Evolutionary conservation across 306 rosid genomes (phyloP).

Genomic region (Quercus agrifolia): DNA sequence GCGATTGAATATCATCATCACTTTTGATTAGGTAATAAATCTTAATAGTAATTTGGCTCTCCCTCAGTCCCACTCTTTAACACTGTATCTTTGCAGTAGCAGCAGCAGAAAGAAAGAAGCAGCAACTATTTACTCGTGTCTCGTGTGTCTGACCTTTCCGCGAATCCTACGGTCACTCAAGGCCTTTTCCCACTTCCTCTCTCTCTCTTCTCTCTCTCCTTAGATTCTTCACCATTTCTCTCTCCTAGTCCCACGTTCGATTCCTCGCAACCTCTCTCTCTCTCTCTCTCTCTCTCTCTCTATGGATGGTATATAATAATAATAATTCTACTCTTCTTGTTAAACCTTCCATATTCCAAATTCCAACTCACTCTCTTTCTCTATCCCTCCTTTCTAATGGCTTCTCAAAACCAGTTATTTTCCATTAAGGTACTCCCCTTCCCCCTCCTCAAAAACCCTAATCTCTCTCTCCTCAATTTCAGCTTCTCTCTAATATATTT

Average conservation of each 20-base stretch:
- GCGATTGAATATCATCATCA: too few relatives aligned
- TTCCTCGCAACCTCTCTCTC: not conserved
- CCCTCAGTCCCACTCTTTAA: too few relatives aligned
- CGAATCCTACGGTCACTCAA: not conserved
- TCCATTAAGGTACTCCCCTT: conserved; percentile 48
- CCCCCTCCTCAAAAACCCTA: conserved; percentile 12
- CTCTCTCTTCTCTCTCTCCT: not conserved
- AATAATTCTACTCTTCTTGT: not conserved
- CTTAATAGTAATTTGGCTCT: too few relatives aligned
- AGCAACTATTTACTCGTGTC: too few relatives aligned
- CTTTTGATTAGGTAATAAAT: too few relatives aligned
- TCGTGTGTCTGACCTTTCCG: not conserved
- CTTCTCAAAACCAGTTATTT: conserved; percentile 39
- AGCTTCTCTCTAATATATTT: not conserved
- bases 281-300: not conserved
- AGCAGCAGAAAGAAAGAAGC: too few relatives aligned
- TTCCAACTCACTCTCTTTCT: not conserved
- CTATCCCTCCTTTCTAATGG: conserved; percentile 49
- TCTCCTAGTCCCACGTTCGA: conserved; percentile 23
- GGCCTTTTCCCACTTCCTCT: not conserved
- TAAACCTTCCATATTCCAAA: conserved; percentile 9
- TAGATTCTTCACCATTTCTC: not conserved
- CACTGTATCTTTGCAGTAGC: too few relatives aligned
- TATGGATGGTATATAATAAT: conserved; percentile 1
- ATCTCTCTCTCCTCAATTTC: not conserved